Evolutionary conservation across 352 stramenopile genomes (phyloP), one percentile per base, ranked within the genome.

Genomic region (Phytophthora cryptogea): DNA sequence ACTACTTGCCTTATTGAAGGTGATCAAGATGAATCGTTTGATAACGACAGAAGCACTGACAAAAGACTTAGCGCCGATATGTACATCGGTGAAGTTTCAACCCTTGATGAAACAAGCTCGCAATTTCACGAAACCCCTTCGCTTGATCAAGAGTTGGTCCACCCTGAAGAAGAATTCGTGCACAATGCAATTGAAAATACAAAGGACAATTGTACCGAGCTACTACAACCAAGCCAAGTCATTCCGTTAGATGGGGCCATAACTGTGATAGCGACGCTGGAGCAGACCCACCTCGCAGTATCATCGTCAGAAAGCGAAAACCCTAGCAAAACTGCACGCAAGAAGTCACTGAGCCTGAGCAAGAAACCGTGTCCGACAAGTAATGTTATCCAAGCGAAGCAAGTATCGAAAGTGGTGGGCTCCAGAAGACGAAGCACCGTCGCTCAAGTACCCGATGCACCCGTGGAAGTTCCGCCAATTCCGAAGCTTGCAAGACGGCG

Each of bases 401-500:
- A 26, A 39, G 16, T 17, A 32, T 17, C 43, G 11, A 71, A 67
- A 51, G 32, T 3, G 17, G n/a, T 46, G 17, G 52, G 20, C 35
- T 66, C 58, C 3, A 47, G 47, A 35, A 47, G 59, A 36, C 59
- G 26, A 54, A 67, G 33, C 27, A 53, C 28, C 14, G 33, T 54
- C 13, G 39, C n/a, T 37, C 33, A 59, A 32, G 31, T 58, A 5
- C 8, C 30, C 26, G 41, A 70, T 42, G 10, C 30, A 32, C 49
- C 49, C 13, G 33, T 23, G 31, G 14, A 40, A 23, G 30, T 5
- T 16, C 44, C 43, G 5, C 17, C 33, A 37, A 41, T 8, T 0
- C 40, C 17, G 13, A 61, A 54, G 27, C 28, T 54, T 9, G 54
- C 47, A 10, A 46, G 59, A 41, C 43, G 59, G 14, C 52, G 44